These are phyloP conservation scores for Sclerotinia subarctica DNA, from an alignment of 2,329 filamentous ascomycete genomes.

Conservation along the genomic window DNA sequence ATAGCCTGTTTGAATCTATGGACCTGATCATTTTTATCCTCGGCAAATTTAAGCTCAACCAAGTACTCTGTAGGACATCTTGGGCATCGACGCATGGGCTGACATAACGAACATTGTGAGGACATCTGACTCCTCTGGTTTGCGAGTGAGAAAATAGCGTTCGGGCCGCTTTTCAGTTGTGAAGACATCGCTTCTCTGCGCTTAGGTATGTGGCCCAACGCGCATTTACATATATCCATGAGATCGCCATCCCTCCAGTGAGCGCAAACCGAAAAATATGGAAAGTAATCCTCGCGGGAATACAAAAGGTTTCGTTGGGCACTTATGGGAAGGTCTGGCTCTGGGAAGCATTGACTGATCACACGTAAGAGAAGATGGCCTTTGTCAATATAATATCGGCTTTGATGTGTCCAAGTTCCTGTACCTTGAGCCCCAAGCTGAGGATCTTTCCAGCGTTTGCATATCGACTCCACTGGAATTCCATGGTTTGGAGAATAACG, in stretches of 20 bases:
- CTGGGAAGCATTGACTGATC: conserved; percentile 51
- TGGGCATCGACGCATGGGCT: conserved; percentile 58
- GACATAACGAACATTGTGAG: conserved; percentile 52
- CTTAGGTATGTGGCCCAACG: conserved; percentile 54
- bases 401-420: conserved; percentile 51
- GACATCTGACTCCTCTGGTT: conserved; percentile 45
- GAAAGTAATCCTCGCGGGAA: conserved; percentile 57
- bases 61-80: conserved; percentile 62
- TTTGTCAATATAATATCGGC: conserved; percentile 52
- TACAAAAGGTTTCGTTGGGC: conserved; percentile 55
- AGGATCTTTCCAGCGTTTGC: conserved; percentile 49
- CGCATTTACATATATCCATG: conserved; percentile 59
- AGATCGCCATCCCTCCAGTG: conserved; percentile 62
- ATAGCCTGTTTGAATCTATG: conserved; percentile 57
- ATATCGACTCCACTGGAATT: conserved; percentile 46
- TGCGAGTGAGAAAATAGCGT: conserved; percentile 21
- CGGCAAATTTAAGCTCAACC: conserved; percentile 56
- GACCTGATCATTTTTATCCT: conserved; percentile 48
- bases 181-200: conserved; percentile 40
- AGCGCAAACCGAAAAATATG: conserved; percentile 59
- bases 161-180: conserved; percentile 36
- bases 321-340: conserved; percentile 49
- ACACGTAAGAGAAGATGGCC: conserved; percentile 57
- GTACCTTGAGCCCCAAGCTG: conserved; percentile 37
- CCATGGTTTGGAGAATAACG: conserved; percentile 49